A percentile compares a stretch with the other conserved stretches of the same genome.
Conservation (phyloP, 805 yeast genomes). For the Hanseniaspora hatyaiensis region DNA sequence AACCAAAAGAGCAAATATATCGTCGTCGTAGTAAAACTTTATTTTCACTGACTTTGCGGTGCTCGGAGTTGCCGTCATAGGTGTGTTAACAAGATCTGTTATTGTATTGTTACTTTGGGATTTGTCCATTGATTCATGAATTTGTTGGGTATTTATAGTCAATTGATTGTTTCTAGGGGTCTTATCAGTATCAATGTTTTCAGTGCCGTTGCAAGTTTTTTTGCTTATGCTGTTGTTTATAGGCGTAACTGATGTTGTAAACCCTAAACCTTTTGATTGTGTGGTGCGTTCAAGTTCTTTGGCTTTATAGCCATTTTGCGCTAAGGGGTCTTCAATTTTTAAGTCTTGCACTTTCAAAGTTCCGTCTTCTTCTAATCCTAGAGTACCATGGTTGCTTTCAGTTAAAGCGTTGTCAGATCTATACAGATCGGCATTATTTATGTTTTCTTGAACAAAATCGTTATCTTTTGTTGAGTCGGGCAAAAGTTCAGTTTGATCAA, state of each 20-base stretch:
- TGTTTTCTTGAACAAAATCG: neutral
- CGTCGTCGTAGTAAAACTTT: conserved; percentile 69
- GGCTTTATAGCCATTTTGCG: neutral
- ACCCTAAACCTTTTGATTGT: conserved; percentile 2
- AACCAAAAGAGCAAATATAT: conserved; percentile 60
- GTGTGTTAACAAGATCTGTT: conserved; percentile 14
- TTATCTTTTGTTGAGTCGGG: neutral
- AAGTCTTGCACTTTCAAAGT: conserved; percentile 1
- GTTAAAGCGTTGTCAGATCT: conserved; percentile 19
- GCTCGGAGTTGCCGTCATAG: conserved; percentile 21
- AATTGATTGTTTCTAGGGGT: neutral
- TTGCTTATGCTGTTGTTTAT: neutral
- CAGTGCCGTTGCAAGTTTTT: neutral
- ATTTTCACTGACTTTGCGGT: conserved; percentile 36
- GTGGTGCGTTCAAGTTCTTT: neutral
- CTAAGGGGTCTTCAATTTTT: neutral
- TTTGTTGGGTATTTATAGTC: conserved; percentile 1
- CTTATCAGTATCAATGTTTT: neutral
- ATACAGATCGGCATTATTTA: neutral
- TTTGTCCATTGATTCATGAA: neutral
- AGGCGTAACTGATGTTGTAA: neutral
- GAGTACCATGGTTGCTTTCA: conserved; percentile 17
- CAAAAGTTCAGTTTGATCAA: neutral
- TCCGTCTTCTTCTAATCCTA: conserved; percentile 2
- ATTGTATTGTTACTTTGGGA: conserved; percentile 10